Conservation (phyloP, 805 yeast genomes). For the Pichia ethanolica region DNA sequence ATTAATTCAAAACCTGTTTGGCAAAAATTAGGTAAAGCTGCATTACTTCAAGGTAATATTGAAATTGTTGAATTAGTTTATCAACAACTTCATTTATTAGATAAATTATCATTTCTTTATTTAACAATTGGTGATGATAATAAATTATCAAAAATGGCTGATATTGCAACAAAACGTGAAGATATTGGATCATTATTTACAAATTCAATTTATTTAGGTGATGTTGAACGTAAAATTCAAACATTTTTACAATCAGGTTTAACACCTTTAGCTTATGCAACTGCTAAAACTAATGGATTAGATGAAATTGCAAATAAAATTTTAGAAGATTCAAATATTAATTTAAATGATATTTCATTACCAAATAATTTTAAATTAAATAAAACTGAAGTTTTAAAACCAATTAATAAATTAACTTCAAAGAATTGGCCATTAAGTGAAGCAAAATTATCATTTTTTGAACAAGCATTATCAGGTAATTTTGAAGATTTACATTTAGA, state of each 20-base stretch:
- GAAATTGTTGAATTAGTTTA: conserved; percentile 79
- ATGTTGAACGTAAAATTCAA: conserved; percentile 65
- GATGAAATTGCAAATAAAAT: conserved; percentile 67
- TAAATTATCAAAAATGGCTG: conserved; percentile 76
- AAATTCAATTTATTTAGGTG: conserved; percentile 71
- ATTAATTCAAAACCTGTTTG: conserved; percentile 64
- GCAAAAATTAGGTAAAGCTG: conserved; percentile 80
- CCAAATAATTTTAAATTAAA: conserved; percentile 27
- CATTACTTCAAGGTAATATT: conserved; percentile 82
- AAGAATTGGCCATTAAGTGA: conserved; percentile 79
- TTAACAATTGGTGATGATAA: conserved; percentile 72
- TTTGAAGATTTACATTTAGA: conserved; percentile 52
- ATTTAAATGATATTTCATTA: conserved; percentile 48
- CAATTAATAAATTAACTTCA: conserved; percentile 32
- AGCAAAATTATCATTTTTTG: conserved; percentile 72
- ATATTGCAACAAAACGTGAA: conserved; percentile 82
- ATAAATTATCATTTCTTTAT: conserved; percentile 84
- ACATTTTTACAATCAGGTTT: conserved; percentile 73
- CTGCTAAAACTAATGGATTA: conserved; percentile 83
- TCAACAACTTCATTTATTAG: conserved; percentile 81
- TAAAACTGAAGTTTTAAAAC: conserved; percentile 38
- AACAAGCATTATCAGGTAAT: conserved; percentile 73
- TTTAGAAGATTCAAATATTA: conserved; percentile 60
- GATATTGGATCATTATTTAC: conserved; percentile 75
- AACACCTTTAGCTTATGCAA: conserved; percentile 83